Evolutionary conservation across 495 filamentous ascomycete genomes (phyloP), one percentile per base, ranked within the genome.

Genomic region (Hypomontagnella submonticulosa): DNA sequence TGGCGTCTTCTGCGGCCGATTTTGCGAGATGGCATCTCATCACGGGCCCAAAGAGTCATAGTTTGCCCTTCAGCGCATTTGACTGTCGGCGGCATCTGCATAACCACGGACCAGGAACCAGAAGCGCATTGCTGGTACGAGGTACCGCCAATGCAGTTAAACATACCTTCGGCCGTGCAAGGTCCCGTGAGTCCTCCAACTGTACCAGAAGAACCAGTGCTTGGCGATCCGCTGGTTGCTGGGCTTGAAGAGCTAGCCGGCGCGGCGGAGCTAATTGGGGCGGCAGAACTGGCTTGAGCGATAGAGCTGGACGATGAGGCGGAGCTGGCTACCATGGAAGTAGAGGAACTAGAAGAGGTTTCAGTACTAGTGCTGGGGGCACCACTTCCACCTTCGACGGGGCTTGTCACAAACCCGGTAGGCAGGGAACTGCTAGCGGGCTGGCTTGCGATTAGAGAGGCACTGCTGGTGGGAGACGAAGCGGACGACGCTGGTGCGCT

Each of bases 141-240:
- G 0, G 54, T 70, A 3, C 73, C 73, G 18, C 43, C 63, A 18
- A 85, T 77, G 33, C 74, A 76, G 59, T 73, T 73, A 53, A 75
- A 76, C 46, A 66, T 62, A 12, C 74, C 74, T 42, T 75, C 65
- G 0, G 65, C 5, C 2, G 58, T 51, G 13, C 74, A 76, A 0
- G 73, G 2, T 13, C 70, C 70, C 6, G 73, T 73, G 1, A 79
- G 61, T 8, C 61, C 67, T 3, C n/a, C n/a, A n/a, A n/a, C n/a
- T n/a, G n/a, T n/a, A n/a, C 59, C 63, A 5, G 59, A n/a, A 42
- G 70, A 40, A 2, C 64, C 63, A 0, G 73, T 52, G 6, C 48
- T 46, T 2, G 71, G 27, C 18, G 67, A 15, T 32, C 41, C 32
- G n/a, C 40, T 52, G 23, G 40, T 15, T 9, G 36, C 47, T 3